phyloP scores from a whole-genome alignment of 768 basidiomycete genomes.

The Symmetrospora coprosmae region DNA sequence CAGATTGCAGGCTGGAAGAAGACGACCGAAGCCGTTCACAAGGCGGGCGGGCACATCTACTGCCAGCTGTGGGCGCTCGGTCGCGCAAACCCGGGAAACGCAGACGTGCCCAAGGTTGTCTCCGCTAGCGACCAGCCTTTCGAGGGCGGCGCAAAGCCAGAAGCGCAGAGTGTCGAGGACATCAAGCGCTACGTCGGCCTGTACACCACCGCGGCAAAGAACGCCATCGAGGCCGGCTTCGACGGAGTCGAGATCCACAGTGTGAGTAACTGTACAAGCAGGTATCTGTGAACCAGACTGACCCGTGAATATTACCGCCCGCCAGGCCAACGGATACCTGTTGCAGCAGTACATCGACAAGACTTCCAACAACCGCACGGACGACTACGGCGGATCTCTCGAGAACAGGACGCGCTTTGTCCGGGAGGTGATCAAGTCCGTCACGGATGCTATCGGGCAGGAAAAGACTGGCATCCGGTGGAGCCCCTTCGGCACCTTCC shows the following conservation, averaged over 20 bases:
- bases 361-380: constrained; percentile 29
- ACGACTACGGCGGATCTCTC: constrained; percentile 52
- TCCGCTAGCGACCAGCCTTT: neutral
- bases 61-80: constrained; percentile 51
- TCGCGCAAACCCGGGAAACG: constrained; percentile 34
- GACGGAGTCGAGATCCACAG: constrained; percentile 51
- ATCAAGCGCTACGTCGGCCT: constrained; percentile 40
- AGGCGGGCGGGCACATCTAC: constrained; percentile 39
- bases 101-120: constrained; percentile 20
- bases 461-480: constrained; percentile 40
- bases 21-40: constrained; percentile 47
- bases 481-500: constrained; percentile 7
- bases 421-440: constrained; percentile 46
- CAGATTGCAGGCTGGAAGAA: constrained; percentile 50
- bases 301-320: too few species aligned
- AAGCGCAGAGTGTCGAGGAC: constrained; percentile 38
- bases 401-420: constrained; percentile 49
- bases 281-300: too few species aligned
- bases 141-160: constrained; percentile 9
- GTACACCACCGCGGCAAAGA: constrained; percentile 47
- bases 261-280: too few species aligned
- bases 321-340: constrained; percentile 28
- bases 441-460: constrained; percentile 45
- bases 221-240: constrained; percentile 52
- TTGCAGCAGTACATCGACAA: constrained; percentile 32